Base-by-base conservation (phyloP, 495 filamentous ascomycete genomes). In the Aspergillus egyptiacus region DNA sequence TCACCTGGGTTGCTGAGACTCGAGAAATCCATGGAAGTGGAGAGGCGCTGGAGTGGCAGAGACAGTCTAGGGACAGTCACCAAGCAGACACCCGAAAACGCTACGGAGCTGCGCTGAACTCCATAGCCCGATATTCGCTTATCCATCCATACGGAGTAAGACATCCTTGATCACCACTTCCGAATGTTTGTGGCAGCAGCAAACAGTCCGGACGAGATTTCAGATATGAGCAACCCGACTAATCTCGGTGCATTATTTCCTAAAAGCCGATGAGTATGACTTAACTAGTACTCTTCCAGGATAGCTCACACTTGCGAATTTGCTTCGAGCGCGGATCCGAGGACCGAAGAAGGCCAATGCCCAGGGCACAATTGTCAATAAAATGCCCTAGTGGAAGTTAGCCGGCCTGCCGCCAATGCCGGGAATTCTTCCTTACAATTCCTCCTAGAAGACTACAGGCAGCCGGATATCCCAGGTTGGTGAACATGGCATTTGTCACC, bases 361-460 rank as follows among this genome's bases (percentile, higher is more conserved):
- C 86, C 86, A 94, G 0, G 87, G 89, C 39, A 94, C 86, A 8
- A 81, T 55, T 5, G 83, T 87, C 53, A 95, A 59, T 13, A 79
- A 40, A 8, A 75, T 69, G 1, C 80, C 84, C 48, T 66, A 41
- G 20, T n/a, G 1, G 11, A 39, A 20, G 38, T 59, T 28, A 61
- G 51, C 10, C n/a, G 4, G 31, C 11, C 8, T 9, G 9, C 35
- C 7, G 18, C 17, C 15, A 13, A 22, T 11, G 13, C 20, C 8
- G 11, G 14, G 15, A 15, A 32, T 0, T 3, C 1, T 31, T 27
- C 5, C 70, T 54, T 67, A 75, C 72, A 53, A 96, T 77, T 0
- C 78, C 86, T 7, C 89, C 90, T 28, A 97, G 66, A 33, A 95
- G 63, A 51, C 80, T 88, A 2, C 80, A 86, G 2, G 85, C 89